phyloP scores from a whole-genome alignment of 2,329 filamentous ascomycete genomes.

The Albophoma yamanashiensis region DNA sequence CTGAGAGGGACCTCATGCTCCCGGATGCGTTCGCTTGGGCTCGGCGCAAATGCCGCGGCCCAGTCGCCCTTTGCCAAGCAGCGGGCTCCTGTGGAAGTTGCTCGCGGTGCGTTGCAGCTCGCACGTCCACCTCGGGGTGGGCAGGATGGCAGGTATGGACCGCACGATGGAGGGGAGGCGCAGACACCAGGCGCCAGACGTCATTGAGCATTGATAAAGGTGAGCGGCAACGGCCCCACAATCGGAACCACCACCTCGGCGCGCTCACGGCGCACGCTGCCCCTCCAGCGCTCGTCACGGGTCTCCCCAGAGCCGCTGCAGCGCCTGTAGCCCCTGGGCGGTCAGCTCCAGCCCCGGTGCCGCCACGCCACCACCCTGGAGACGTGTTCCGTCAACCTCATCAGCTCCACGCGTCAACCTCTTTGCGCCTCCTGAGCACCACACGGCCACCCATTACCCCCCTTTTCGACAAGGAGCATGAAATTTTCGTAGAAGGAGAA shows the following conservation, averaged over 20 bases:
- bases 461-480: not conserved
- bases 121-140: not conserved
- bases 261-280: not conserved
- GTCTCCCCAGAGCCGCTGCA: not conserved
- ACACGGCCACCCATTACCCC: not conserved
- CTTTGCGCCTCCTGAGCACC: not conserved
- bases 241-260: not conserved
- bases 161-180: not conserved
- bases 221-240: not conserved
- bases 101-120: not conserved
- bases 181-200: not conserved
- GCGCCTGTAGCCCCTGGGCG: not conserved
- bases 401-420: not conserved
- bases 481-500: constrained; percentile 16
- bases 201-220: not conserved
- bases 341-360: not conserved
- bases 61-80: not conserved
- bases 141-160: not conserved
- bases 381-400: not conserved
- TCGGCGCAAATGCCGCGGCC: not conserved
- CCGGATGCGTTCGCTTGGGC: not conserved
- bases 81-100: not conserved
- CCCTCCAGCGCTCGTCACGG: not conserved
- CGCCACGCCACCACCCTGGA: not conserved
- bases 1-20: constrained; percentile 26